These are phyloP conservation scores for Termitomyces sp. DNA, from an alignment of 768 basidiomycete genomes.

Conservation along the genomic window DNA sequence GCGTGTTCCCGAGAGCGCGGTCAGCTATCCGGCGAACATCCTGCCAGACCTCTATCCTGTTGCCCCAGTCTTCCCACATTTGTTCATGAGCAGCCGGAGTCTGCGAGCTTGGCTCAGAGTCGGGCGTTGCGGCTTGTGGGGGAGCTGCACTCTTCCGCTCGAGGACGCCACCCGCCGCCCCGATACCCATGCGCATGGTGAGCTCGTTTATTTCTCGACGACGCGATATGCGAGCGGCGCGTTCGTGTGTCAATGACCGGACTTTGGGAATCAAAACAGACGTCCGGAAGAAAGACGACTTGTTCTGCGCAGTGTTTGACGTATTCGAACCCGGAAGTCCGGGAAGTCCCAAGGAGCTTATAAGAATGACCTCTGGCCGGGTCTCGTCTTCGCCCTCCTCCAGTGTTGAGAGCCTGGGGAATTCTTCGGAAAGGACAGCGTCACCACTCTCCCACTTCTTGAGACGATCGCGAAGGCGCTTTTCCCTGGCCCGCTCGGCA, in stretches of 20 bases:
- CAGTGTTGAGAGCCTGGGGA: slow-evolving; percentile 45
- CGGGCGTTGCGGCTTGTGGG: slow-evolving; percentile 2
- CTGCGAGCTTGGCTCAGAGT: background rate
- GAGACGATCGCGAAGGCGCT: slow-evolving; percentile 64
- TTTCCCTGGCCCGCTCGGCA: slow-evolving; percentile 65
- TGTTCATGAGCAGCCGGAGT: slow-evolving; percentile 11
- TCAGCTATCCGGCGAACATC: slow-evolving; percentile 71
- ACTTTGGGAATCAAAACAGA: slow-evolving; percentile 61
- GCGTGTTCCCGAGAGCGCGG: slow-evolving; percentile 63
- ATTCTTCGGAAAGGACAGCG: slow-evolving; percentile 50
- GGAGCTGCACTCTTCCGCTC: slow-evolving; percentile 32
- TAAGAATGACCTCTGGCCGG: slow-evolving; percentile 43
- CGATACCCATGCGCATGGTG: slow-evolving; percentile 79
- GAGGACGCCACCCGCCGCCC: slow-evolving; percentile 64
- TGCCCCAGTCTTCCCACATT: slow-evolving; percentile 68
- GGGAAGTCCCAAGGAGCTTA: slow-evolving; percentile 35
- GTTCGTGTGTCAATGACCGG: slow-evolving; percentile 53
- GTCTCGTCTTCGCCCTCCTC: slow-evolving; percentile 33
- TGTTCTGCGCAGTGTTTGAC: slow-evolving; percentile 17
- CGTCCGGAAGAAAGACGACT: slow-evolving; percentile 54
- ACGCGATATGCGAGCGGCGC: slow-evolving; percentile 49
- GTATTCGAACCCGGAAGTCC: slow-evolving; percentile 26
- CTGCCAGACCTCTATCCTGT: slow-evolving; percentile 62
- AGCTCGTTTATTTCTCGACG: slow-evolving; percentile 77
- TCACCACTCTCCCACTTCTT: slow-evolving; percentile 72